Evolutionary conservation across 228 moss, liverwort and hornwort genomes (phyloP), one percentile per base, ranked within the genome.

Genomic region (Sphagnum fallax): DNA sequence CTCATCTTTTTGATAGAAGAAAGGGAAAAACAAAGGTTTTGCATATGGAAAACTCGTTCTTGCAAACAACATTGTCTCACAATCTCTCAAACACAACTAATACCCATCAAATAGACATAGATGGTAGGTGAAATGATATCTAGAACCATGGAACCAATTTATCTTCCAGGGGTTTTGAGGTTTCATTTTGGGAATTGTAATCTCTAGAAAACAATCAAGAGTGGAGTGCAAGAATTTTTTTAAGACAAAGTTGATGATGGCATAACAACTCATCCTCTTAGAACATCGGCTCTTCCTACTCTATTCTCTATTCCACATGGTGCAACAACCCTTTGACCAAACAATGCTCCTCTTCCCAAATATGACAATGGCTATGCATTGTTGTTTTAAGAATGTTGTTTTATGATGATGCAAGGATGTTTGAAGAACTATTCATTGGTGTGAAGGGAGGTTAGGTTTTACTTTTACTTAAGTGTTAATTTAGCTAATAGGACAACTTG

Each of bases 161-260:
- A 86, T 82, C 85, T 80, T 82, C 63, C 13, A 73, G 11, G 73
- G 77, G 66, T 70, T 79, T 49, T 79, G 73, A 49, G 71, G 63
- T 65, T 82, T 79, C 61, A 85, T 77, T 66, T 15, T 69, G 60
- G 82, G 85, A 55, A 82, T 73, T 15, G 81, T 86, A 57, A 70
- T 75, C 11, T 82, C 77, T 65, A 82, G 62, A 47, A 86, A 86
- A 66, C 80, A 77, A 73, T 80, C 71, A 51, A 86, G 75, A 71
- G 82, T 86, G 52, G 72, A 74, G 63, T 69, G 75, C 6, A 62
- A 52, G 11, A 73, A 6, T 32, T 68, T 68, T 61, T 71, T 75
- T 77, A 85, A 4, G 77, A 72, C 14, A 68, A 71, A 53, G 79
- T 75, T 14, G 32, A 32, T 32, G 32, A 32, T 32, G 65, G 74